Evolutionary conservation across 1,284 basidiomycete species (phyloP).

Genomic region (Malassezia dermatis): DNA sequence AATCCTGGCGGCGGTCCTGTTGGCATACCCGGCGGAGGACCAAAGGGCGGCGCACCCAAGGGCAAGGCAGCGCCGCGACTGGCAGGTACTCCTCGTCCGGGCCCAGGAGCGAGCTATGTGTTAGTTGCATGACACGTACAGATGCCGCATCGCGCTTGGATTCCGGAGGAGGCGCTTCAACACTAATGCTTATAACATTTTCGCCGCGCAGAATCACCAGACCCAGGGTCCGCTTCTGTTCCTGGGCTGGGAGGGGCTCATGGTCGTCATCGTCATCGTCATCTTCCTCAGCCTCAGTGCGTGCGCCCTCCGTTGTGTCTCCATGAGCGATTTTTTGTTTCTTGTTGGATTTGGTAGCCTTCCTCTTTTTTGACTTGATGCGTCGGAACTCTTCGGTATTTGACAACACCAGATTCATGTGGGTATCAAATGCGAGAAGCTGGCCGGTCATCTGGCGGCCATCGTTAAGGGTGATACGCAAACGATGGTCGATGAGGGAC

Average conservation of each 20-base stretch:
- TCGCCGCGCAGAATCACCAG: conserved; percentile 93
- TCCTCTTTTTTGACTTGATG: conserved; percentile 31
- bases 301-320: conserved; percentile 21
- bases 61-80: conserved; percentile 95
- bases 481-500: conserved; percentile 89
- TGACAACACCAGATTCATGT: conserved; percentile 97
- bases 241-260: conserved; percentile 60
- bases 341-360: conserved; percentile 16
- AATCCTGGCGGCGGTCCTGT: conserved; percentile 23
- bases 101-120: conserved; percentile 65
- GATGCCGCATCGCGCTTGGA: conserved; percentile 80
- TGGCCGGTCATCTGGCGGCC: conserved; percentile 88
- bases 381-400: conserved; percentile 55
- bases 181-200: conserved; percentile 84
- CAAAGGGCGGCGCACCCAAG: conserved; percentile 52
- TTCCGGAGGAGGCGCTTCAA: conserved; percentile 88
- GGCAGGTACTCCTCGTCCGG: conserved; percentile 86
- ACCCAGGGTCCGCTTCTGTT: conserved; percentile 90
- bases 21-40: conserved; percentile 50
- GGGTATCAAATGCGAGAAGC: conserved; percentile 97
- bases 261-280: conserved; percentile 26
- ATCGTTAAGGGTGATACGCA: conserved; percentile 96
- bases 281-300: conserved; percentile 16
- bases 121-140: conserved; percentile 29
- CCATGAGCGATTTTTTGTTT: conserved; percentile 34